Evolutionary conservation across 257 asterid genomes (phyloP), one percentile per base, ranked within the genome.

Genomic region (Haberlea rhodopensis): DNA sequence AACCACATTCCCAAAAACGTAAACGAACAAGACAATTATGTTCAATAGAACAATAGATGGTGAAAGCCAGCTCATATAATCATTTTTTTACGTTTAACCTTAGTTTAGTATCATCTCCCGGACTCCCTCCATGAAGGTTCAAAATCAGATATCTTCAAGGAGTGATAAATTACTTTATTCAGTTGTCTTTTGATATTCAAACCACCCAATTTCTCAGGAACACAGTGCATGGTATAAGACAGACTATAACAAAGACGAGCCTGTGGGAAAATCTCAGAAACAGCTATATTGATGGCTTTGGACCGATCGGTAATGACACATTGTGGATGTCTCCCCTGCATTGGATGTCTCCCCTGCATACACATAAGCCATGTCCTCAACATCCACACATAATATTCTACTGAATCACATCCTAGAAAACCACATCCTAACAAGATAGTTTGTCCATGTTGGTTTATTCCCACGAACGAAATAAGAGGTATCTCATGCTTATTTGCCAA

Each of bases 161-260:
- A 80, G 76, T 55, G 74, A 68, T 82, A 80, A 68, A 82, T 82
- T 34, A 79, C 74, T 68, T 67, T 74, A 60, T 74, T 72, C 62
- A 85, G 75, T 69, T 75, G 84, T 73, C 43, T 73, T 79, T 70
- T 81, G 65, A 85, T 81, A 57, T 68, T 69, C 54, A 80, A 53
- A 53, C 94, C 94, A 57, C 88, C 88, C 82, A 85, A 68, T 64
- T 84, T 81, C 72, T 84, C 85, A 51, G 89, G 89, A 74, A 81
- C 81, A 43, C 81, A 79, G 73, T 74, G 83, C 81, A 78, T 72
- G 34, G 79, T 76, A 51, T 78, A 71, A 51, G 78, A 73, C 63
- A 72, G 62, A 71, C 80, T 68, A 60, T 79, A 83, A 69, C 84
- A 80, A 69, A 80, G 83, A 61, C 62, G 74, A 40, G 85, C 72